Evolutionary conservation across 2,329 filamentous ascomycete species (phyloP), one percentile per base, ranked within the genome.

Genomic region (Microcyclosporella mali): DNA sequence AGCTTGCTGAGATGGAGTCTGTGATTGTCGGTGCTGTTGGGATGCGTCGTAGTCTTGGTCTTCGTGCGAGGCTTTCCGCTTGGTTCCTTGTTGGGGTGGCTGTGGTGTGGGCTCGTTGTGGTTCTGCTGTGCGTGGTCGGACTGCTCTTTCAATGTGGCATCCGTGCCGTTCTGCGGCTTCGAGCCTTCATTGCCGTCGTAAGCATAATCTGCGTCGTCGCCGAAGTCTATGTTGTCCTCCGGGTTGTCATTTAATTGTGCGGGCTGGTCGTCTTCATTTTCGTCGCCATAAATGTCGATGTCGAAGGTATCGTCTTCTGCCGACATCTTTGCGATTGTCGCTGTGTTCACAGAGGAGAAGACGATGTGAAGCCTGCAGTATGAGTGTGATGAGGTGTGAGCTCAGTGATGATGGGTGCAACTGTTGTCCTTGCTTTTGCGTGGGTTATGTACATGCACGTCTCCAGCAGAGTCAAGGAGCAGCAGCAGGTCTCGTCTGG

Each of bases 241-340:
- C 29, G 46, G 45, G 11, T 51, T 41, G 12, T 47, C 49, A 16
- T 47, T 36, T 49, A 55, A 41, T 53, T 60, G 37, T 25, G 61
- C 56, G 37, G 58, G 49, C 32, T 48, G 47, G n/a, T 47, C 52
- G 17, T 63, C 56, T 25, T 56, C 51, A 27, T 59, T 65, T 40
- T 79, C 77, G 57, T 82, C 78, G 51, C 79, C 79, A 59, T 82
- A 82, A 66, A 83, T 81, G 63, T 83, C 79, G 70, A 83, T 81
- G 56, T 83, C 79, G 70, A 82, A 82, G 60, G 80, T 81, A 65
- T 82, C 79, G 66, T 82, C 79, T 62, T 81, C 78, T 59, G 75
- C 70, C 62, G 59, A 60, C 59, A 62, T 62, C 38, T 14, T 59
- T 34, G 38, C 32, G 3, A 17, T 21, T 43, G 45, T 37, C 39